Percentiles rank a stretch among this genome's conserved stretches.
Conservation (phyloP, 2,329 filamentous ascomycete genomes). For the Penicillium sclerotigenum region DNA sequence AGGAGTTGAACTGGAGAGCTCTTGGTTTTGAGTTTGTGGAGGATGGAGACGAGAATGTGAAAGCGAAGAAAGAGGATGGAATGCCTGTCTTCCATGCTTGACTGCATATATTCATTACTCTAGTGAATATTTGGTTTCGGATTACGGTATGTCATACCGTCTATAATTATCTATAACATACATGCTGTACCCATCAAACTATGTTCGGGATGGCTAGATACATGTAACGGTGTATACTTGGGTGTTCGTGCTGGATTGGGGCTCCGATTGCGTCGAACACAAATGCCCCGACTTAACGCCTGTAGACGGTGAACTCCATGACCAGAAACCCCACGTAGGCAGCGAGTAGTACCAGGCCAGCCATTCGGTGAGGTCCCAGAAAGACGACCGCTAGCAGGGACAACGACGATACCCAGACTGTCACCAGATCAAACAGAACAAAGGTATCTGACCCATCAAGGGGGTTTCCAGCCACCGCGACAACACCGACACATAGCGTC, state of each 20-base stretch:
- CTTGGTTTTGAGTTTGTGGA: slow-evolving; percentile 48
- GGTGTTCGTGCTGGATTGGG: not conserved
- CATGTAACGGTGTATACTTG: not conserved
- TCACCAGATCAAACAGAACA: slow-evolving; percentile 25
- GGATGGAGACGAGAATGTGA: slow-evolving; percentile 6
- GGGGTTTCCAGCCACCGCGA: slow-evolving; percentile 16
- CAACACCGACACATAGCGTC: slow-evolving; percentile 47
- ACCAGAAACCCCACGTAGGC: slow-evolving; percentile 36
- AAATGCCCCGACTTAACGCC: not conserved
- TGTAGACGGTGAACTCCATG: slow-evolving; percentile 32
- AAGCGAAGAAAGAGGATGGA: not conserved
- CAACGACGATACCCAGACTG: slow-evolving; percentile 21
- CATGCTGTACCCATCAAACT: not conserved
- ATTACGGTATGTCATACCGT: not conserved
- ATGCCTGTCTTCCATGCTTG: slow-evolving; percentile 6
- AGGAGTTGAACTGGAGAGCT: slow-evolving; percentile 52
- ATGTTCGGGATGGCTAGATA: not conserved
- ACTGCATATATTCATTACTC: not conserved
- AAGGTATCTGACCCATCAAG: slow-evolving; percentile 13
- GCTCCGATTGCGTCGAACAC: not conserved
- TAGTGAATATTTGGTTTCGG: not conserved
- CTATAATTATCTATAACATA: not conserved
- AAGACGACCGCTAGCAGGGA: slow-evolving; percentile 16
- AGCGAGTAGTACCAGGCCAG: slow-evolving; percentile 29
- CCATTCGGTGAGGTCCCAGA: slow-evolving; percentile 8